These are phyloP conservation scores for Rosa chinensis DNA, from an alignment of 306 rosid species.

Conservation along the genomic window DNA sequence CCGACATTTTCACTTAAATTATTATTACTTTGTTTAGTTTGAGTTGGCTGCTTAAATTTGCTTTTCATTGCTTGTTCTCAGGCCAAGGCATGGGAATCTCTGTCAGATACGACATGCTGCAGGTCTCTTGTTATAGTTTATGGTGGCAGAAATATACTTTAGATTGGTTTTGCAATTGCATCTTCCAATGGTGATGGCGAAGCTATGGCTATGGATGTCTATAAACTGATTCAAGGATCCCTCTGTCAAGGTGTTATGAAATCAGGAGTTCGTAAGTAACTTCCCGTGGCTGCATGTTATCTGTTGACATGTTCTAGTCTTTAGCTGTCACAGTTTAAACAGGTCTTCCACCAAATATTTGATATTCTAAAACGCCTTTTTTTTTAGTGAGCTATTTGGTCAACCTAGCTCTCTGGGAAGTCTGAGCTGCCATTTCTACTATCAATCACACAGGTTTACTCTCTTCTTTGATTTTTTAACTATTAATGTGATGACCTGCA, in stretches of 20 bases:
- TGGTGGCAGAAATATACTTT: slow-evolving; percentile 63
- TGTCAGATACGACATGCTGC: slow-evolving; percentile 68
- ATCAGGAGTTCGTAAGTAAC: slow-evolving; percentile 81
- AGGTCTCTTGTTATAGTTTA: slow-evolving; percentile 73
- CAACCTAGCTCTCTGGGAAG: slow-evolving; percentile 86
- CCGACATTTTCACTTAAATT: no score
- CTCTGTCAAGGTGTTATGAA: slow-evolving; percentile 65
- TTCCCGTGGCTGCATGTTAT: slow-evolving; percentile 15
- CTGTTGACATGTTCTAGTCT: slow-evolving; percentile 13
- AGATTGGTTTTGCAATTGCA: slow-evolving; percentile 71
- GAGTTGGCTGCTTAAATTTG: slow-evolving; percentile 20
- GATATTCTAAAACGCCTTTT: slow-evolving; percentile 14
- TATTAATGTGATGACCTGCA: neutral
- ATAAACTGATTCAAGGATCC: slow-evolving; percentile 70
- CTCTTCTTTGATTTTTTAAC: neutral
- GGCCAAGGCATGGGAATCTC: slow-evolving; percentile 72
- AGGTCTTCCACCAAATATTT: slow-evolving; percentile 11
- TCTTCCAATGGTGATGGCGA: slow-evolving; percentile 49
- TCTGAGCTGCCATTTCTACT: slow-evolving; percentile 93
- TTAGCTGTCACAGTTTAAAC: slow-evolving; percentile 8
- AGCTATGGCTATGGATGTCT: slow-evolving; percentile 56
- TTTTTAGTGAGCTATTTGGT: slow-evolving; percentile 84
- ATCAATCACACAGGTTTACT: slow-evolving; percentile 78
- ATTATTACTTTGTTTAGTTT: slow-evolving; percentile 5
- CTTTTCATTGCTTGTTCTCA: slow-evolving; percentile 39